Base-by-base conservation (phyloP, 768 basidiomycete species). In the Auriscalpium orientale region DNA sequence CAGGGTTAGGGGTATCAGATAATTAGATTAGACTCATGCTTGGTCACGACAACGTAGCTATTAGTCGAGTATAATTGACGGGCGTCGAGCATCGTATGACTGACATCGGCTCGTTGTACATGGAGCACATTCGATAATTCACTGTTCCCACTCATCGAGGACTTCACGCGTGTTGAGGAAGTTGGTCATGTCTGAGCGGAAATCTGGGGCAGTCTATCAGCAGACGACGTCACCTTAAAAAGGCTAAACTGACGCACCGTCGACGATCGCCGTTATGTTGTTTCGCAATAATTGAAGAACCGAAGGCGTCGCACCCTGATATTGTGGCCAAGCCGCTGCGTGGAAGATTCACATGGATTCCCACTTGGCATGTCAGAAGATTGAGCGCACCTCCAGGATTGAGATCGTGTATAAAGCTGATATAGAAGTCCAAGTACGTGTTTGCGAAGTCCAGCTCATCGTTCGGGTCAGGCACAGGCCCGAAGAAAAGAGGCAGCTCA, bases 381-480 rank as follows among this genome's bases (percentile, higher is more conserved):
- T 15, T 16, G 8, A 18, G 68, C 76, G 22, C 56, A 83, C 82
- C 47, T 38, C 82, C 81, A 3, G 82, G 83, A 56, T 76, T 72
- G 51, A 83, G 70, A 58, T 83, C 79, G 59, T 75, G 70, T 18
- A 82, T 70, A 59, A 84, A 84, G 51, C 74, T 78, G 68, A 84
- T 72, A 61, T 78, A 84, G 53, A 79, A 80, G 58, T 78, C 78
- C 2, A 74, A 70, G 68, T 78, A 70, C 53, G 71, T 71, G 35
- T 74, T 74, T 1, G 83, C 71, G 40, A 84, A 79, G 0, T 67
- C 71, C 10, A 54, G 65, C 59, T 83, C 78, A 6, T 74, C 63
- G 18, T 16, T 48, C 1, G 71, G 11, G n/a, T 70, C 68, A 2
- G 77, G 74, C 2, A 78, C 67, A 0, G 76, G 75, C 0, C 80